phyloP scores from a whole-genome alignment of 1,284 basidiomycete species.

The Papiliotrema nemorosa region DNA sequence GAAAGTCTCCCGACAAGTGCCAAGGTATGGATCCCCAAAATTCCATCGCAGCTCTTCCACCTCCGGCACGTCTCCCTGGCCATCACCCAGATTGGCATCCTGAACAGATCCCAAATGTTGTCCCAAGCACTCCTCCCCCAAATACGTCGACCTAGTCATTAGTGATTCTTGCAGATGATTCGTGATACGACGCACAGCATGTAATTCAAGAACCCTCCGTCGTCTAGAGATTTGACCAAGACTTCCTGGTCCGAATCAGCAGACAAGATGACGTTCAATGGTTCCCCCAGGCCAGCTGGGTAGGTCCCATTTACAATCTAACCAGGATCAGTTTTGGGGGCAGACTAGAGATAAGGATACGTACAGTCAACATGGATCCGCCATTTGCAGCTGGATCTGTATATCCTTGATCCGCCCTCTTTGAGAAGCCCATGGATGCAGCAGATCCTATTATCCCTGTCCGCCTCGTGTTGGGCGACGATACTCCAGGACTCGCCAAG shows the following conservation, averaged over 20 bases:
- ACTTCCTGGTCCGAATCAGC: constrained; percentile 70
- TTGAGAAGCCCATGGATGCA: not conserved
- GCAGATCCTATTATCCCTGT: constrained; percentile 3
- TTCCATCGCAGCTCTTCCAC: constrained; percentile 74
- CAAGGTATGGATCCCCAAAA: constrained; percentile 69
- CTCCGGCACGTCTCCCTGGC: constrained; percentile 68
- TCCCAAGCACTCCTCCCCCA: constrained; percentile 70
- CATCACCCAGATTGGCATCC: constrained; percentile 78
- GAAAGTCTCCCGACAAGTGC: constrained; percentile 79
- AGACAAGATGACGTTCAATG: constrained; percentile 83
- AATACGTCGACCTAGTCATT: constrained; percentile 34
- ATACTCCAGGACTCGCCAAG: not conserved
- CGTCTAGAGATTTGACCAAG: constrained; percentile 58
- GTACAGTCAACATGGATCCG: constrained; percentile 32
- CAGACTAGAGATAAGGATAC: constrained; percentile 2
- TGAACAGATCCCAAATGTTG: constrained; percentile 71
- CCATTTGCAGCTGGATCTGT: constrained; percentile 18
- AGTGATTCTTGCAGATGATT: not conserved
- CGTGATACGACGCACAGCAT: constrained; percentile 54
- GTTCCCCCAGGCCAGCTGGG: constrained; percentile 77
- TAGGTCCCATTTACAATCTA: constrained; percentile 62
- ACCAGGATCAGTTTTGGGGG: not conserved
- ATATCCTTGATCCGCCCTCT: constrained; percentile 14
- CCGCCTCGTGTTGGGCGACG: not conserved
- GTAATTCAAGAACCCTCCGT: constrained; percentile 79